Evolutionary conservation across 257 asterid genomes (phyloP), one percentile per base, ranked within the genome.

Genomic region (Nicotiana tabacum): DNA sequence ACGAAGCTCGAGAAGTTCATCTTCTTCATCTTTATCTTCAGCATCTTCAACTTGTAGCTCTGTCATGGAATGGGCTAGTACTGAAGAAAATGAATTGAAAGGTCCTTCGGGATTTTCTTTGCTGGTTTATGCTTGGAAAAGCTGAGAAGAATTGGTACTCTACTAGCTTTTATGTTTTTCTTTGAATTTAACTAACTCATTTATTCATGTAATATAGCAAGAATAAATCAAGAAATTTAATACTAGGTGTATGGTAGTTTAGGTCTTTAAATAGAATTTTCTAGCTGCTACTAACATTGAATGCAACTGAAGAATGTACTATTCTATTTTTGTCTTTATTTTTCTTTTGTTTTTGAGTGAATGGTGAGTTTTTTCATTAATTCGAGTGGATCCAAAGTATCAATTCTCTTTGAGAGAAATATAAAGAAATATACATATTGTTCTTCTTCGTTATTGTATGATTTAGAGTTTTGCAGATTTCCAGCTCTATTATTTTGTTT

Each of bases 31-130:
- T 3, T 37, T 91, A 56, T 90, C 93, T 3, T 91, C 95, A 13
- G 89, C 88, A 48, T 90, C 93, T 7, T 87, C 90, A 3, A 88
- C 87, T 39, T 89, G 92, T 84, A 90, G 90, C 56, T 89, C 93
- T 4, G 95, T 91, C 2, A 89, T 91, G 91, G 93, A 91, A 33
- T 91, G 95, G 95, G 95, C 90, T 9, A 89, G 91, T 39, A 81
- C 85, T 46, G 95, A 89, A 70, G 95, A 91, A 53, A 90, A 87
- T n/a, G 91, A 90, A 78, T 86, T 89, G 64, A 86, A 85, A 84
- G 86, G 85, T 57, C 89, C 89, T 37, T 83, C 88, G 18, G 93
- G 91, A 39, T 90, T 89, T 83, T 91, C 95, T 4, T 83, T 91
- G 83, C 83, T 89, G n/a, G 90, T 91, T 12, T 90, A 91, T 70